These are phyloP conservation scores for Juglanconis juglandina DNA, from an alignment of 2,329 filamentous ascomycete genomes.

Conservation along the genomic window DNA sequence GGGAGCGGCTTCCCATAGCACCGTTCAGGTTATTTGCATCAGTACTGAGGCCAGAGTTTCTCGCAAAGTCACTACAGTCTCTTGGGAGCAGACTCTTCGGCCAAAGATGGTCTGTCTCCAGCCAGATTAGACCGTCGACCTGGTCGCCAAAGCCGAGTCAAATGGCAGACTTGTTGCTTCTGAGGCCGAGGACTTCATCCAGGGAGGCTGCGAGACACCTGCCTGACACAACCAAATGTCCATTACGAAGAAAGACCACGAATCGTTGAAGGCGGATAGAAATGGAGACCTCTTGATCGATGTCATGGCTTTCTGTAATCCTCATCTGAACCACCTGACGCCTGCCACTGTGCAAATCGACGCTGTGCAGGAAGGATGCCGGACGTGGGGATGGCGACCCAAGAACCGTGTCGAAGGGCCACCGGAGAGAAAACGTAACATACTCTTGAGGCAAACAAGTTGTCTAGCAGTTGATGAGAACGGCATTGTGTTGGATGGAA, in stretches of 20 bases:
- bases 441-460: slow-evolving; percentile 51
- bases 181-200: slow-evolving; percentile 36
- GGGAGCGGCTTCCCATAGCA: background rate
- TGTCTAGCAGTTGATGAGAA: slow-evolving; percentile 48
- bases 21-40: slow-evolving; percentile 39
- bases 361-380: slow-evolving; percentile 42
- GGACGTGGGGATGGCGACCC: slow-evolving; percentile 33
- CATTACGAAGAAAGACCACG: slow-evolving; percentile 32
- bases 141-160: slow-evolving; percentile 34
- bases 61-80: slow-evolving; percentile 22
- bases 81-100: slow-evolving; percentile 32
- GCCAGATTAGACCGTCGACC: slow-evolving; percentile 28
- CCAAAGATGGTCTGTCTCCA: slow-evolving; percentile 39
- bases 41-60: slow-evolving; percentile 34
- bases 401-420: slow-evolving; percentile 52
- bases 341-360: slow-evolving; percentile 49
- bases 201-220: slow-evolving; percentile 43
- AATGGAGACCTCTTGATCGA: slow-evolving; percentile 30
- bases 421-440: slow-evolving; percentile 38
- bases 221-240: slow-evolving; percentile 36
- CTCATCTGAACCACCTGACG: slow-evolving; percentile 54
- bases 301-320: slow-evolving; percentile 29
- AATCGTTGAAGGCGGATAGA: slow-evolving; percentile 29
- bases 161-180: slow-evolving; percentile 26
- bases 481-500: slow-evolving; percentile 35